These are phyloP conservation scores for Calonectria honghensis DNA, from an alignment of 2,329 filamentous ascomycete genomes.

Conservation along the genomic window DNA sequence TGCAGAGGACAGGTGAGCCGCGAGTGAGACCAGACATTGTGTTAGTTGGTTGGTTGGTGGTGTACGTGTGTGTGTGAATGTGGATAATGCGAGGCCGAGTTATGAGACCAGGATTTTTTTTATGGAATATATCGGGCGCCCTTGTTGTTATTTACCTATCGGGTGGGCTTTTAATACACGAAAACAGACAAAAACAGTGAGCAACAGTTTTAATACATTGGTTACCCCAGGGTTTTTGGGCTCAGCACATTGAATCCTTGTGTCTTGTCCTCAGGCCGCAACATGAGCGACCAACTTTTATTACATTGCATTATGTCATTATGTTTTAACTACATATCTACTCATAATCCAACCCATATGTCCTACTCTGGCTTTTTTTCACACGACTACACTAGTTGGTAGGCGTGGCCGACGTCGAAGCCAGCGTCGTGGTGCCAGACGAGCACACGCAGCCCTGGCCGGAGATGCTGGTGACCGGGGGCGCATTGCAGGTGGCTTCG, in stretches of 20 bases:
- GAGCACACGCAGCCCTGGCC: conserved; percentile 66
- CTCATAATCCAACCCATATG: neutral
- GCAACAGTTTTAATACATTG: neutral
- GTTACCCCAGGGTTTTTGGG: neutral
- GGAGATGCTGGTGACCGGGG: conserved; percentile 66
- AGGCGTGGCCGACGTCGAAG: conserved; percentile 45
- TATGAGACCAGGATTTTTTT: neutral
- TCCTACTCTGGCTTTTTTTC: neutral
- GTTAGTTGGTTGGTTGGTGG: neutral
- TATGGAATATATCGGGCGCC: neutral
- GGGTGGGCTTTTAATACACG: neutral
- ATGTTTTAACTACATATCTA: conserved; percentile 14
- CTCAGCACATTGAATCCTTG: neutral
- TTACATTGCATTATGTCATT: conserved; percentile 16
- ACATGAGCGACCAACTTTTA: neutral
- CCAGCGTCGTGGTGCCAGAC: conserved; percentile 44
- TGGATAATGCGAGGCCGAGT: neutral
- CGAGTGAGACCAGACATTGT: neutral
- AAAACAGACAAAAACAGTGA: neutral
- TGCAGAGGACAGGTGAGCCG: neutral
- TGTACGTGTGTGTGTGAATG: too few relatives aligned
- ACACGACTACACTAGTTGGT: conserved; percentile 19
- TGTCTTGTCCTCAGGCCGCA: neutral
- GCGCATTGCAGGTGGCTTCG: conserved; percentile 65
- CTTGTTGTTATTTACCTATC: neutral